Percentiles rank a stretch among this genome's conserved stretches.
These are phyloP conservation scores for Jaltomata sinuosa DNA, from an alignment of 257 asterid species.

Conservation along the genomic window DNA sequence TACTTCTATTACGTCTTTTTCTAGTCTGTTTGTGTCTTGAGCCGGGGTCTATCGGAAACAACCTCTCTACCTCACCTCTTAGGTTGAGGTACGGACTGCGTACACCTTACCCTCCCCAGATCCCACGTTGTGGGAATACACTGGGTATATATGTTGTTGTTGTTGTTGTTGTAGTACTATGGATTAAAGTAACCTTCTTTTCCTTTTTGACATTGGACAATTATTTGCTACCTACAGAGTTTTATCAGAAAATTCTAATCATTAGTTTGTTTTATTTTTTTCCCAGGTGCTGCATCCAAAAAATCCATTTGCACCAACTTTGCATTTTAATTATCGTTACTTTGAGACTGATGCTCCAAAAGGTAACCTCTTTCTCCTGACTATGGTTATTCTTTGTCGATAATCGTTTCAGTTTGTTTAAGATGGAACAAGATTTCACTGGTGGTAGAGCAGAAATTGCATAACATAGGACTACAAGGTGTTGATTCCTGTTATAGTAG, in stretches of 20 bases:
- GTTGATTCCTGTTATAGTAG: not conserved
- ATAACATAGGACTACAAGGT: not conserved
- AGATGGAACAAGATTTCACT: not conserved
- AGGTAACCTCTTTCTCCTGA: slow-evolving; percentile 35
- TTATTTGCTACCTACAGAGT: not conserved
- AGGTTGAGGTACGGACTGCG: too few relatives aligned
- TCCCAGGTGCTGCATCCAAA: slow-evolving; percentile 91
- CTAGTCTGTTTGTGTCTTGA: too few relatives aligned
- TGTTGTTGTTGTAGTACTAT: too few relatives aligned
- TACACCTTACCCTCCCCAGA: too few relatives aligned
- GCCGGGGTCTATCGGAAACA: too few relatives aligned
- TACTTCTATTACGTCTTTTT: too few relatives aligned
- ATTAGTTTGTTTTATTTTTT: not conserved
- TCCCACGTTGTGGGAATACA: too few relatives aligned
- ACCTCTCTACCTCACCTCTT: too few relatives aligned
- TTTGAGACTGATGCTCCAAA: slow-evolving; percentile 92
- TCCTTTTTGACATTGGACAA: not conserved
- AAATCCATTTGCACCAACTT: slow-evolving; percentile 94
- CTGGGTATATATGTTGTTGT: too few relatives aligned
- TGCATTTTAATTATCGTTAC: slow-evolving; percentile 93
- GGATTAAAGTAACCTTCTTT: not conserved
- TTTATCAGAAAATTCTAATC: not conserved
- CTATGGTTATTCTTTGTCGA: not conserved
- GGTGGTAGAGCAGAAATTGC: not conserved
- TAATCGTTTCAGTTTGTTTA: not conserved